phyloP scores from a whole-genome alignment of 306 rosid genomes.

The Cicer arietinum region DNA sequence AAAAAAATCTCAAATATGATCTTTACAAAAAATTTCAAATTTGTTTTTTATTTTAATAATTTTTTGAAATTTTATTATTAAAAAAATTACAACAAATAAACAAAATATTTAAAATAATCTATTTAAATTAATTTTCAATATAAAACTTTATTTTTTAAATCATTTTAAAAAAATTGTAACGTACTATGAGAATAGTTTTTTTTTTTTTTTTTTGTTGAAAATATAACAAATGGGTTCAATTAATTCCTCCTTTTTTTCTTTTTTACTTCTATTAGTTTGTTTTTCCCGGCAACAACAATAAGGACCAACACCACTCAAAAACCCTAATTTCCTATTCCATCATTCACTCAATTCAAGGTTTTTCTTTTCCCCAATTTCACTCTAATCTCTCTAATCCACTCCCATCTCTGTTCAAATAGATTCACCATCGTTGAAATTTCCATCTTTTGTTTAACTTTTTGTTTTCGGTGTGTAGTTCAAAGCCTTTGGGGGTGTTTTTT shows the following conservation, averaged over 20 bases:
- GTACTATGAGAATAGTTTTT: too few relatives aligned
- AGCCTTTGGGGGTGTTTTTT: not conserved
- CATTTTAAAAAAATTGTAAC: too few relatives aligned
- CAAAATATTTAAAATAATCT: too few relatives aligned
- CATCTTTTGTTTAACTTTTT: not conserved
- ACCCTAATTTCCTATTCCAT: constrained; percentile 54
- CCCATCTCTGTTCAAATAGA: not conserved
- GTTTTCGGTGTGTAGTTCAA: not conserved
- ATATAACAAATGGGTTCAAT: too few relatives aligned
- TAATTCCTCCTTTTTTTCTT: not conserved
- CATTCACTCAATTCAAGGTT: constrained; percentile 29
- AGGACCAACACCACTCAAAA: constrained; percentile 38
- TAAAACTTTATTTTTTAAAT: too few relatives aligned
- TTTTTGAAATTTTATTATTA: too few relatives aligned
- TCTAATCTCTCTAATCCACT: not conserved
- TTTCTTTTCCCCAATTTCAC: not conserved
- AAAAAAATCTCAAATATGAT: too few relatives aligned
- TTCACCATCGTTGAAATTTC: constrained; percentile 1
- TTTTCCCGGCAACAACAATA: constrained; percentile 56
- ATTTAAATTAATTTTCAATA: too few relatives aligned
- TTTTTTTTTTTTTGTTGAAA: too few relatives aligned
- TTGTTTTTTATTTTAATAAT: too few relatives aligned
- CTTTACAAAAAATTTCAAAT: too few relatives aligned
- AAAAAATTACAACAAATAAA: too few relatives aligned
- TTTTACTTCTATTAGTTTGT: constrained; percentile 5